phyloP scores from a whole-genome alignment of 139 green algal genomes.

The Chlamydomonas applanata region DNA sequence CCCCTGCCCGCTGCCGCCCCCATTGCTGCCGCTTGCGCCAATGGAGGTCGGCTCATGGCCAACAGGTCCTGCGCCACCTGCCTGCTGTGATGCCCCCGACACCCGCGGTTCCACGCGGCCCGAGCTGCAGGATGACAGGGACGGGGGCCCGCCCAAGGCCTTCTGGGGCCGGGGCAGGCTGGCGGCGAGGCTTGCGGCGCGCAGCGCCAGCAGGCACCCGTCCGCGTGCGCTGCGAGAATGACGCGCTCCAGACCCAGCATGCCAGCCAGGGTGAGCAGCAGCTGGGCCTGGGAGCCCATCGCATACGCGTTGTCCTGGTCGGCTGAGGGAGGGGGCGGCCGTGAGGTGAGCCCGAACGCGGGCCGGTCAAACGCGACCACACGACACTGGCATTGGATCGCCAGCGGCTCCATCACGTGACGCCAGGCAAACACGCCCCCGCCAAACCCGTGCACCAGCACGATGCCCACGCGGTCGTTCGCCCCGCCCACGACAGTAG shows the following conservation, averaged over 20 bases:
- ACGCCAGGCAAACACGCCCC: conserved; percentile 75
- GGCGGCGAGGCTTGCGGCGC: conserved; percentile 43
- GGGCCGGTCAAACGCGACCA: conserved; percentile 38
- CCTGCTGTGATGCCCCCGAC: background rate
- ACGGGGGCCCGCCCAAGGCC: background rate
- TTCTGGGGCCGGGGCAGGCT: background rate
- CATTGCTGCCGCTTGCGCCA: background rate
- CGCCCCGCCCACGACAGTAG: background rate
- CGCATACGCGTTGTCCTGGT: conserved; percentile 47
- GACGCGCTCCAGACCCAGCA: conserved; percentile 43
- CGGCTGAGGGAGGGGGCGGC: background rate
- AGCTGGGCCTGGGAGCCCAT: conserved; percentile 53
- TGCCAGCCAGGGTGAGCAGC: conserved; percentile 48
- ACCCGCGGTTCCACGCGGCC: background rate
- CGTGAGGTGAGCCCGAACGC: conserved; percentile 24
- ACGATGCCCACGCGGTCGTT: conserved; percentile 31
- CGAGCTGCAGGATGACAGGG: too few species aligned
- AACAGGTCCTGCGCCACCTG: background rate
- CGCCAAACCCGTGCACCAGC: conserved; percentile 79
- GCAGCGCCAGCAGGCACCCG: conserved; percentile 64
- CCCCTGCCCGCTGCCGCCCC: too few species aligned
- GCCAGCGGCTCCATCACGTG: conserved; percentile 75
- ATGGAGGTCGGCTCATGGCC: too few species aligned
- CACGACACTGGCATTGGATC: conserved; percentile 40
- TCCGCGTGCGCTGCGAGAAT: conserved; percentile 69